Evolutionary conservation across 257 asterid species (phyloP).

Genomic region (Leonotis leonurus): DNA sequence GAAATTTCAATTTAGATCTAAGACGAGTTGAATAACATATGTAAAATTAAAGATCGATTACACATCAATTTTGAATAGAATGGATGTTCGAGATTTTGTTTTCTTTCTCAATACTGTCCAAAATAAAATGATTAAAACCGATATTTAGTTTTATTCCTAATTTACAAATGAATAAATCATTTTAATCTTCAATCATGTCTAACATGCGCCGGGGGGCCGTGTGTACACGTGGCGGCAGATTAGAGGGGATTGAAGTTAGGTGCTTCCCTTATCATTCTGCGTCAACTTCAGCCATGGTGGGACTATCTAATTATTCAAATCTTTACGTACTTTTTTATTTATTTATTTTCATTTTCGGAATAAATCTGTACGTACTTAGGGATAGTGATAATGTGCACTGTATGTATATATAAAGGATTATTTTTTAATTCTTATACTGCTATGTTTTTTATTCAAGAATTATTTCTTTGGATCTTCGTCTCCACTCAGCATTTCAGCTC

Average conservation of each 20-base stretch:
- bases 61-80: too few relatives aligned
- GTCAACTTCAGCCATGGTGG: slow-evolving; percentile 38
- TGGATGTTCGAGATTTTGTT: too few relatives aligned
- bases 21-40: too few relatives aligned
- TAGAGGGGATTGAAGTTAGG: slow-evolving; percentile 22
- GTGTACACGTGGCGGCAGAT: slow-evolving; percentile 10
- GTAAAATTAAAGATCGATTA: too few relatives aligned
- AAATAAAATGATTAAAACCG: too few relatives aligned
- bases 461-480: slow-evolving; percentile 34
- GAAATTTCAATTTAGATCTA: too few relatives aligned
- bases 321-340: slow-evolving; percentile 23
- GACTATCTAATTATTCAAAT: slow-evolving; percentile 22
- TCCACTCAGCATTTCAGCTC: slow-evolving; percentile 31
- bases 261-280: slow-evolving; percentile 21
- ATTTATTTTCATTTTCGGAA: not conserved
- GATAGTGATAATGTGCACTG: not conserved
- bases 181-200: not conserved
- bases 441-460: slow-evolving; percentile 3
- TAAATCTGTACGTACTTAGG: slow-evolving; percentile 11
- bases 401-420: too few relatives aligned
- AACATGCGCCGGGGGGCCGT: slow-evolving; percentile 14
- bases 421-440: too few relatives aligned
- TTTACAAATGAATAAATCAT: too few relatives aligned
- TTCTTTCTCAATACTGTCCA: too few relatives aligned
- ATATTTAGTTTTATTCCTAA: too few relatives aligned